Evolutionary conservation across 177 flowering plant genomes (phyloP).

Genomic region (Telopea speciosissima): DNA sequence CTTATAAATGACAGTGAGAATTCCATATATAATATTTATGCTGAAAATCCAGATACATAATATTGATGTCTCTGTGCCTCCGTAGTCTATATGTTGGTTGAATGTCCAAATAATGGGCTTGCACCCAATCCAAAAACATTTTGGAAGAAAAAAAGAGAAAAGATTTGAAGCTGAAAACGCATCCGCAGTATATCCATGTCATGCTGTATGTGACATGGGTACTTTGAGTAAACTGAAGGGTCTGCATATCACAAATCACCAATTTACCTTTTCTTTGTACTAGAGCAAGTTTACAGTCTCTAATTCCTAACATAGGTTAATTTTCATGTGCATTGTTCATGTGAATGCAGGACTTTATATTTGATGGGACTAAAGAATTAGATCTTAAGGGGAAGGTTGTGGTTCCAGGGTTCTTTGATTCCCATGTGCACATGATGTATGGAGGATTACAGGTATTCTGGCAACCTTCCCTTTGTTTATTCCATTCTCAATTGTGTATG

Average conservation of each 20-base stretch:
- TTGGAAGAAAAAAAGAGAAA: too few relatives aligned
- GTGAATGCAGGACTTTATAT: constrained; percentile 50
- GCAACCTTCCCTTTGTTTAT: neutral
- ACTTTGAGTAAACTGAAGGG: too few relatives aligned
- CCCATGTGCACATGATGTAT: constrained; percentile 72
- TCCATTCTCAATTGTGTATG: neutral
- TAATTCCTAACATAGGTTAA: neutral
- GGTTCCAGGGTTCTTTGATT: constrained; percentile 94
- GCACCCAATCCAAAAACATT: too few relatives aligned
- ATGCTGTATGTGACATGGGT: too few relatives aligned
- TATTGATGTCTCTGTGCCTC: too few relatives aligned
- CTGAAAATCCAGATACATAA: too few relatives aligned
- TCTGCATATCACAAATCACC: neutral
- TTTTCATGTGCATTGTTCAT: constrained; percentile 2
- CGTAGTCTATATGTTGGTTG: too few relatives aligned
- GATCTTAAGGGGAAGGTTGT: constrained; percentile 73
- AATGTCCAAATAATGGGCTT: too few relatives aligned
- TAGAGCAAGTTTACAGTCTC: neutral
- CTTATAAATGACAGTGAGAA: too few relatives aligned
- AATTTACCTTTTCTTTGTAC: neutral
- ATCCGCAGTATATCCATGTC: too few relatives aligned
- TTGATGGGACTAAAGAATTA: constrained; percentile 41
- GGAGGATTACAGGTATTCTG: constrained; percentile 86
- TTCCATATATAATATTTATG: too few relatives aligned
- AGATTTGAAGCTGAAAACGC: too few relatives aligned